Evolutionary conservation across 495 filamentous ascomycete genomes (phyloP), one percentile per base, ranked within the genome.

Genomic region (Neurospora discreta): DNA sequence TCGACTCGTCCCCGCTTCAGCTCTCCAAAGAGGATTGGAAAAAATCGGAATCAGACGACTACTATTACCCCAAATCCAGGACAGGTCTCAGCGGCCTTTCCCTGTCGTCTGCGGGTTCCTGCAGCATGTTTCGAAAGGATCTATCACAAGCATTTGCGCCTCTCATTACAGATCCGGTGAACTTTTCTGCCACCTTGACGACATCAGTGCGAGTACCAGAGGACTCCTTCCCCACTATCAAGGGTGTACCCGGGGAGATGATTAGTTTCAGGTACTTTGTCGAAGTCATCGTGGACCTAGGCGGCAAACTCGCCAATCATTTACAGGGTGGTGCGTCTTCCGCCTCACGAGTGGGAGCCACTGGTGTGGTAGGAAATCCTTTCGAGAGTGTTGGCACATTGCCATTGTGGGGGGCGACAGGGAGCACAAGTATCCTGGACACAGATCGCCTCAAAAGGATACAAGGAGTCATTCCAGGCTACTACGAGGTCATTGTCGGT

Each of bases 191-290:
- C 0, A 88, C 89, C 69, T 86, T 98, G 68, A 93, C 89, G 30
- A 90, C 93, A 3, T 92, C 90, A 20, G 88, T 99, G 3, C 88
- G 93, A 69, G 89, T 97, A 30, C 95, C 95, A 0, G 93, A 94
- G 73, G 93, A 97, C 74, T 89, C 89, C 0, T 99, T 99, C 75
- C 95, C 95, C 3, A 97, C 94, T 8, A 98, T 99, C 72, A 90
- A 88, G 15, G 89, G 88, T 71, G 93, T 97, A 5, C 95, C 95
- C 0, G 93, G 94, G 26, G 89, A 90, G 33, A 93, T 97, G 87
- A 96, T 99, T 73, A 92, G 89, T 73, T 98, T 99, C 81, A 91
- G 90, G 74, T 98, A 99, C 77, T 92, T 92, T 74, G 87, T 97
- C 33, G 95, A 99, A 78, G 91, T 97, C 3, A 90, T 98, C 26